Evolutionary conservation across 129 eudicot species (phyloP), one percentile per base, ranked within the genome.

Genomic region (Escallonia rubra): DNA sequence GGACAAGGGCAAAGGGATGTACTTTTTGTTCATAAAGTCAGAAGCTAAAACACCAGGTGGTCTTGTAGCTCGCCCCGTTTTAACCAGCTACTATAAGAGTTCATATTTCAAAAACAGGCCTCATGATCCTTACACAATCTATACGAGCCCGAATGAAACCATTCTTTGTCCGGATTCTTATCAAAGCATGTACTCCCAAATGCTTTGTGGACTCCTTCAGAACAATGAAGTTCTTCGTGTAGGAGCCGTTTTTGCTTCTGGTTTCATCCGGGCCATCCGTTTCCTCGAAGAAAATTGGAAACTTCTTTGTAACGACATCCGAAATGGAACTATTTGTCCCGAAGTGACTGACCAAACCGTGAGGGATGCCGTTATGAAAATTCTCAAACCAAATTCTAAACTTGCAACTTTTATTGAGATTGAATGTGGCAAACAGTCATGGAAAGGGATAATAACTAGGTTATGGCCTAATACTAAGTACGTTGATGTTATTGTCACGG

Each of bases 391-490:
- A 63, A 76, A 83, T 82, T 86, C 96, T 74, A 57, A 66, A 0
- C 72, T 89, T 40, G 96, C 96, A 5, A 93, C 79, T 13, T 86
- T 86, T 38, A 74, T 89, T 16, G 83, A 87, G 57, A 41, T 34
- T 3, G 93, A 89, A 42, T 89, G 94, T 63, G 61, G 75, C 42
- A 76, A 57, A 10, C 63, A 74, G 6, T 64, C 83, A 2, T 89
- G 96, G 96, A 74, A 81, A 41, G 87, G 94, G 74, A 89, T 89
- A 8, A 86, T 89, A 4, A 78, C 80, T 4, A 65, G 93, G 48
- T 48, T 89, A 4, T 89, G 96, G 96, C 94, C 96, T 1, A 89
- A 86, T 75, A 86, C 96, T 0, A 89, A 86, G 59, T 89, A 86
- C 56, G 68, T 89, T 10, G 93, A 89, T 54, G 90, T 83, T 59